These are phyloP conservation scores for Colletotrichum truncatum DNA, from an alignment of 2,329 filamentous ascomycete genomes.

Conservation along the genomic window DNA sequence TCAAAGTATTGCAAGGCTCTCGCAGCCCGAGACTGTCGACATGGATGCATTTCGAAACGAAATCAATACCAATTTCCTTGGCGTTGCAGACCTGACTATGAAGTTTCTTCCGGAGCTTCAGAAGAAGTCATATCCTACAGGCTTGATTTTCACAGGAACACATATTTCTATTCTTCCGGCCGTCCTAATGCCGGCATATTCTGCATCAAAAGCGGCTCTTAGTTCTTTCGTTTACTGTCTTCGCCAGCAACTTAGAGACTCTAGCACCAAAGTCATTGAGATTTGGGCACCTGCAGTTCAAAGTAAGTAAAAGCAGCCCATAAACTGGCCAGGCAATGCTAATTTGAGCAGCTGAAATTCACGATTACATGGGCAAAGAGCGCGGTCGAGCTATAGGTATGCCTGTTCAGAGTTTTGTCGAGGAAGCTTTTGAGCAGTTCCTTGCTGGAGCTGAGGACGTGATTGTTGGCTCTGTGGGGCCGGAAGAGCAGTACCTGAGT, in stretches of 20 bases:
- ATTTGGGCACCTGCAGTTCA: slow-evolving; percentile 43
- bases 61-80: slow-evolving; percentile 38
- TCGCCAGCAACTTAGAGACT: slow-evolving; percentile 40
- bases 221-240: slow-evolving; percentile 52
- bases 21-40: slow-evolving; percentile 37
- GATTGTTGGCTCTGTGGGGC: slow-evolving; percentile 22
- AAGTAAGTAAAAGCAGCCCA: slow-evolving; percentile 37
- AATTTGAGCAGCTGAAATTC: slow-evolving; percentile 32
- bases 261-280: slow-evolving; percentile 44
- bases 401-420: slow-evolving; percentile 42
- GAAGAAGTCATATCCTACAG: slow-evolving; percentile 22
- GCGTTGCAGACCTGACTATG: slow-evolving; percentile 37
- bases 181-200: slow-evolving; percentile 47
- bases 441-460: slow-evolving; percentile 43
- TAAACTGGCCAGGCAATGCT: slow-evolving; percentile 25
- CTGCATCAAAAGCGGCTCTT: slow-evolving; percentile 54
- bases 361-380: slow-evolving; percentile 34
- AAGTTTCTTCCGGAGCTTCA: slow-evolving; percentile 39
- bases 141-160: slow-evolving; percentile 32
- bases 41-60: slow-evolving; percentile 39
- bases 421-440: slow-evolving; percentile 45
- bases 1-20: slow-evolving; percentile 55
- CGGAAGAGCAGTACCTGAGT: neutral
- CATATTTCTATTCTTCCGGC: slow-evolving; percentile 44
- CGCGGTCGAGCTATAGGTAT: slow-evolving; percentile 29